Conservation (phyloP, 2,329 filamentous ascomycete genomes). For the Phyllosticta paracitricarpa region DNA sequence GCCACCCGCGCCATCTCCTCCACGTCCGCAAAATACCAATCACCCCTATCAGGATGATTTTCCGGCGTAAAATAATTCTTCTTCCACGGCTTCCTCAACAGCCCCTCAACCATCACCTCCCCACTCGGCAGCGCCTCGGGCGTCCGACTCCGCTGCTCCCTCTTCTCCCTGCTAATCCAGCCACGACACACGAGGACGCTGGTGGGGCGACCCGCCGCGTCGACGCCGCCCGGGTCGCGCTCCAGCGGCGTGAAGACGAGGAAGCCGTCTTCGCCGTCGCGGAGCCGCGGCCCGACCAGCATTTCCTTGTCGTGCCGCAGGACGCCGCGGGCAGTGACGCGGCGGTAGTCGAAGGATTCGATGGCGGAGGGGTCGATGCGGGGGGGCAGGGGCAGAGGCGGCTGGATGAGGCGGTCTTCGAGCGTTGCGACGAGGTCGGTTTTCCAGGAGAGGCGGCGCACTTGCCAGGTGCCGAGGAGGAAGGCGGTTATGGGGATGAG, state of each 20-base stretch:
- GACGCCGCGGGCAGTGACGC: conserved; percentile 63
- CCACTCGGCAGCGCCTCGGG: conserved; percentile 56
- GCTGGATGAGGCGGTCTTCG: conserved; percentile 80
- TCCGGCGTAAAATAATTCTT: conserved; percentile 96
- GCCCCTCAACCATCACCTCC: conserved; percentile 68
- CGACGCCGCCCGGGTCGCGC: conserved; percentile 41
- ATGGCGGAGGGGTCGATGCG: conserved; percentile 72
- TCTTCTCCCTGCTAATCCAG: conserved; percentile 76
- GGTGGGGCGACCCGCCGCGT: conserved; percentile 16
- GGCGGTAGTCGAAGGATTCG: conserved; percentile 82
- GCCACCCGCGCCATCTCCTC: conserved; percentile 76
- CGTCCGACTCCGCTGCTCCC: conserved; percentile 49
- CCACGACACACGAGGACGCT: conserved; percentile 83
- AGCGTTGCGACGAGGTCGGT: conserved; percentile 81
- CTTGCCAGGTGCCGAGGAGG: conserved; percentile 85
- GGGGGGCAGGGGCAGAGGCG: conserved; percentile 76
- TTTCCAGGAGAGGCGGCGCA: conserved; percentile 88
- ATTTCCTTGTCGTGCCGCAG: conserved; percentile 90
- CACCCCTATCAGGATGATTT: conserved; percentile 70
- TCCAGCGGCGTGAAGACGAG: conserved; percentile 88
- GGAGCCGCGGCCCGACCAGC: conserved; percentile 83
- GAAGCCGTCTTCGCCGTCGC: conserved; percentile 82
- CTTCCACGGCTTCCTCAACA: conserved; percentile 85
- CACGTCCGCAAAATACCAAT: conserved; percentile 95
- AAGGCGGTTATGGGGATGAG: conserved; percentile 90